Percentiles rank a stretch among this genome's conserved stretches.
Evolutionary conservation across 225 moss, liverwort and hornwort species (phyloP).

Genomic region (Marchantia polymorpha): DNA sequence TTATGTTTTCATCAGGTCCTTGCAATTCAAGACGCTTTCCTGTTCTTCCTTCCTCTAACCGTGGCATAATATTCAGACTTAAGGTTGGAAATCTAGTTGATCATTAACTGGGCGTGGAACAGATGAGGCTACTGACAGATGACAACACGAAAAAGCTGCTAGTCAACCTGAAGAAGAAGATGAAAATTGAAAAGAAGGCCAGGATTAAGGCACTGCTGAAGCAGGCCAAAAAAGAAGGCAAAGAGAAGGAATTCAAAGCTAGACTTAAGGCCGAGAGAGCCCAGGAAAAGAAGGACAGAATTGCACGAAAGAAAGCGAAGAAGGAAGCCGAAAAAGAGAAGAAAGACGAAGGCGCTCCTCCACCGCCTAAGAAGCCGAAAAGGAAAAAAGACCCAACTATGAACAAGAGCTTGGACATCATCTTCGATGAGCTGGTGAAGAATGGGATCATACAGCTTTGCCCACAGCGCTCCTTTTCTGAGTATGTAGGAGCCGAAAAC

Average conservation of each 20-base stretch:
- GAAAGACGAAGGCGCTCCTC: conserved; percentile 20
- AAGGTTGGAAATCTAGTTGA: not conserved
- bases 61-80: too few relatives aligned
- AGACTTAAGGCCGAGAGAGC: conserved; percentile 74
- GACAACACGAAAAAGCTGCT: conserved; percentile 65
- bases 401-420: conserved; percentile 59
- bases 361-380: conserved; percentile 48
- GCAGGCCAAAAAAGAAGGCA: conserved; percentile 77
- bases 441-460: conserved; percentile 68
- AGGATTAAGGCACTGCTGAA: conserved; percentile 64
- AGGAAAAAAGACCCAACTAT: conserved; percentile 61
- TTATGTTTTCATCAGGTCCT: too few relatives aligned
- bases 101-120: not conserved
- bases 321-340: conserved; percentile 58
- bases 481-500: conserved; percentile 51
- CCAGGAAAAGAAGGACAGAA: conserved; percentile 68
- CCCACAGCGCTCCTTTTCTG: conserved; percentile 71
- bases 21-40: too few relatives aligned
- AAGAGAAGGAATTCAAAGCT: conserved; percentile 81
- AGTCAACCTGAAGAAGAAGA: conserved; percentile 70
- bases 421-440: conserved; percentile 60
- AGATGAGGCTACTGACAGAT: conserved; percentile 72
- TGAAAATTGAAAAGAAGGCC: conserved; percentile 64
- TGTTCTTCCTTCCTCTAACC: too few relatives aligned
- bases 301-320: conserved; percentile 60